Conservation (phyloP, 2,329 filamentous ascomycete genomes). For the Colletotrichum tofieldiae region DNA sequence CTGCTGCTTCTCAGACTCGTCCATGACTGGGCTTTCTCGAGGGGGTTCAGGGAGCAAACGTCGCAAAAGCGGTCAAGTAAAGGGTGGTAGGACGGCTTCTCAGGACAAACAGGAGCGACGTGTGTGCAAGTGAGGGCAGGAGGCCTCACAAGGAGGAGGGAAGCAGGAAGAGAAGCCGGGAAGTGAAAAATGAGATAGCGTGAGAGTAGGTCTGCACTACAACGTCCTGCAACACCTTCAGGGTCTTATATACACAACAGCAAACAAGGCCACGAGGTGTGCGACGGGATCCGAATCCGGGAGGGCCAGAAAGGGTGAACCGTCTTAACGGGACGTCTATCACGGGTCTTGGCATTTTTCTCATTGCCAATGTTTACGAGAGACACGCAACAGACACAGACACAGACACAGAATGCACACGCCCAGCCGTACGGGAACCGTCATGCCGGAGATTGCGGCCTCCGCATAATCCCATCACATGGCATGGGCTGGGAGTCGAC, state of each 20-base stretch:
- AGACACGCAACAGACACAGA: conserved; percentile 7
- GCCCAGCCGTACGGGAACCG: conserved; percentile 11
- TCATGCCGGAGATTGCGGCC: conserved; percentile 35
- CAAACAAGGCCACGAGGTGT: conserved; percentile 8
- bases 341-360: conserved; percentile 32
- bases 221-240: conserved; percentile 10
- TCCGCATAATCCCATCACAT: conserved; percentile 37
- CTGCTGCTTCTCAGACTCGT: conserved; percentile 48
- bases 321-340: conserved; percentile 25
- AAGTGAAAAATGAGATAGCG: conserved; percentile 27
- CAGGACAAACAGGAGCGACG: neutral
- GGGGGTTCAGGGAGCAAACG: neutral
- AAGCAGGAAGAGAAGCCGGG: neutral
- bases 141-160: conserved; percentile 6
- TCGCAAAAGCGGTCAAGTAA: neutral
- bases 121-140: neutral
- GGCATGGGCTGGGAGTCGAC: conserved; percentile 33
- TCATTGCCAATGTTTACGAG: conserved; percentile 19
- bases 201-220: conserved; percentile 12
- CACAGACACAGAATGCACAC: neutral
- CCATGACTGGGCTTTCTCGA: conserved; percentile 42
- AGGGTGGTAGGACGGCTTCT: neutral
- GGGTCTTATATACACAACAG: conserved; percentile 38
- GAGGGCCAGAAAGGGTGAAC: conserved; percentile 9
- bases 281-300: neutral